Evolutionary conservation across 306 rosid genomes (phyloP).

Genomic region (Vachellia collinsii): DNA sequence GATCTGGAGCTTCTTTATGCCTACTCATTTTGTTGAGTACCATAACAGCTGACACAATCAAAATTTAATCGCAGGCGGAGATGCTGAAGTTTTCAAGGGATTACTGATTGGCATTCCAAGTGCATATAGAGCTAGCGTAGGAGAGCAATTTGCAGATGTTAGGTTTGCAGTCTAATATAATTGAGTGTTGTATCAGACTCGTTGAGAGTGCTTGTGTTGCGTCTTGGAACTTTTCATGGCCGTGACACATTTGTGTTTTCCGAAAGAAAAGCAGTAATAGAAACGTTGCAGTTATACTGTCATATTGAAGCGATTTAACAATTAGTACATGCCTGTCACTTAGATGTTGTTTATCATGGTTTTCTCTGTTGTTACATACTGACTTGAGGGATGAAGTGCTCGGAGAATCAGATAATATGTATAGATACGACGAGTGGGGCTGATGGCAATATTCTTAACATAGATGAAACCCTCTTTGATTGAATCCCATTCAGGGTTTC

Average conservation of each 20-base stretch:
- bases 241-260: slow-evolving; percentile 19
- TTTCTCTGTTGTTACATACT: background rate
- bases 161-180: background rate
- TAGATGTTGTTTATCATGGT: slow-evolving; percentile 26
- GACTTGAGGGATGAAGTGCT: background rate
- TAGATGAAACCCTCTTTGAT: background rate
- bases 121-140: slow-evolving; percentile 14
- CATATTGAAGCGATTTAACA: background rate
- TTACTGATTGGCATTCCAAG: slow-evolving; percentile 48
- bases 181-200: background rate
- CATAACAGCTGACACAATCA: background rate
- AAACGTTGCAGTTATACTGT: slow-evolving; percentile 18
- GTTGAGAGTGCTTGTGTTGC: background rate
- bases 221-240: background rate
- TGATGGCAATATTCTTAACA: background rate
- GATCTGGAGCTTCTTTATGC: background rate
- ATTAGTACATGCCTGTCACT: background rate
- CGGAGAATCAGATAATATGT: background rate
- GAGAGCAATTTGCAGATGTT: slow-evolving; percentile 17
- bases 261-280: slow-evolving; percentile 27
- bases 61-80: slow-evolving; percentile 61
- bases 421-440: background rate
- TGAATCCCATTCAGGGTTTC: background rate
- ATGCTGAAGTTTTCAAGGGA: slow-evolving; percentile 66
- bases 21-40: background rate